phyloP scores from a whole-genome alignment of 1,284 basidiomycete species.

The Pascua guehoae region DNA sequence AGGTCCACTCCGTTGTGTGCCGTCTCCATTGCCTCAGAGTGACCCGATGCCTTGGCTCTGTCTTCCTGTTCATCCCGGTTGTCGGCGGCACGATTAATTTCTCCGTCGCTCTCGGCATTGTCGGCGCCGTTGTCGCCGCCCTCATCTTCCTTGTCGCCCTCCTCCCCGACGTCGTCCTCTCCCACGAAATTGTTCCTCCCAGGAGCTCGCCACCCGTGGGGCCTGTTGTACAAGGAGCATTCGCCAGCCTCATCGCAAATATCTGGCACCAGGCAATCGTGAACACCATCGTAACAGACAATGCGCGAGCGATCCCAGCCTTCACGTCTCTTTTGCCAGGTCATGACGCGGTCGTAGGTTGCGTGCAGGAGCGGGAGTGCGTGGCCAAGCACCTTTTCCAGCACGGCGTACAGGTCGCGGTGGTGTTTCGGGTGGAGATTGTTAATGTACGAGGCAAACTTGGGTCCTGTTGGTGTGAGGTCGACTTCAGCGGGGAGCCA shows the following conservation, averaged over 20 bases:
- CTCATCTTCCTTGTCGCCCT: background rate
- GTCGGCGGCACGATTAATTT: too few species aligned
- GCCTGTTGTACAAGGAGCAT: background rate
- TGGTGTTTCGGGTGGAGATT: constrained; percentile 7
- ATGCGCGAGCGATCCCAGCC: background rate
- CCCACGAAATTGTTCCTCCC: background rate
- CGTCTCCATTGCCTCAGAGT: too few species aligned
- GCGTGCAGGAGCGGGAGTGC: constrained; percentile 5
- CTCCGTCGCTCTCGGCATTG: background rate
- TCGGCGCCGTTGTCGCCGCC: background rate
- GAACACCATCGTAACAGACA: background rate
- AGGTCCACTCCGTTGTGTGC: too few species aligned
- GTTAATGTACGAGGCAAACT: constrained; percentile 12
- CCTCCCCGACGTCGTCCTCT: background rate
- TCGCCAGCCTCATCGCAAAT: background rate
- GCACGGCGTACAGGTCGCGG: background rate
- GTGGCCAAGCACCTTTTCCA: constrained; percentile 6
- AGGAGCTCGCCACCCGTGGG: background rate
- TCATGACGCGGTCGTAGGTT: constrained; percentile 6
- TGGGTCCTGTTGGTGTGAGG: background rate
- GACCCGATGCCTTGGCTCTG: too few species aligned
- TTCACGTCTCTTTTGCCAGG: background rate
- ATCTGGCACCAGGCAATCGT: background rate
- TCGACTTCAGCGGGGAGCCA: constrained; percentile 17
- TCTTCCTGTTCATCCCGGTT: too few species aligned